Evolutionary conservation across 2,329 filamentous ascomycete species (phyloP), one percentile per base, ranked within the genome.

Genomic region (Alternaria viburni): DNA sequence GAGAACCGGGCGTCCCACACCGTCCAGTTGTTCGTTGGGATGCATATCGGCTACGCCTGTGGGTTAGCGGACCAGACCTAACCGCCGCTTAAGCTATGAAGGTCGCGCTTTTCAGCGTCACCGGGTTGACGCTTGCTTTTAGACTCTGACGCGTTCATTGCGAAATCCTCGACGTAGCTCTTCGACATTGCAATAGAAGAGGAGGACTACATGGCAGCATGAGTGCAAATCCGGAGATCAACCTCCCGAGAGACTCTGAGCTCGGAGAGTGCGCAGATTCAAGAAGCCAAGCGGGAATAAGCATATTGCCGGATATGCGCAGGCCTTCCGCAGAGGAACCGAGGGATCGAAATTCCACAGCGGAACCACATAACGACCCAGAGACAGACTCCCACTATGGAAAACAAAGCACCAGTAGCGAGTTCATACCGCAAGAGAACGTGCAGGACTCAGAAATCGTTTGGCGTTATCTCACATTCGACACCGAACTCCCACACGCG

Each of bases 391-490:
- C 68, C 9, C 59, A 55, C 25, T 63, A 67, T 10, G 60, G 66
- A 54, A 69, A 70, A 56, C 66, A 68, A 23, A 63, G 68, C 32
- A 63, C 52, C 23, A 21, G 19, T 17, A 36, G 23, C 17, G 63
- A 64, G 15, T 61, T 62, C 19, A 50, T 36, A 21, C 25, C 36
- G n/a, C 64, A 67, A 28, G 62, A 66, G n/a, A 41, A 56, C 9
- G 59, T 69, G 6, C 43, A 57, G 54, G 67, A 62, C 5, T 67
- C 59, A 25, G 76, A 77, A n/a, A 81, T 90, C 59, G 79, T 84
- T 15, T 87, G 86, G 75, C 83, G 85, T 17, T 90, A 90, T 71
- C 79, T 91, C 55, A 88, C 86, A 2, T 88, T 90, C 73, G 85
- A 89, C 54, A 90, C 88, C 1, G 77, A 82, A 13, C 74, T 91